A percentile compares a stretch with the other conserved stretches of the same genome.
phyloP scores from a whole-genome alignment of 495 filamentous ascomycete species.

The Parathielavia appendiculata region DNA sequence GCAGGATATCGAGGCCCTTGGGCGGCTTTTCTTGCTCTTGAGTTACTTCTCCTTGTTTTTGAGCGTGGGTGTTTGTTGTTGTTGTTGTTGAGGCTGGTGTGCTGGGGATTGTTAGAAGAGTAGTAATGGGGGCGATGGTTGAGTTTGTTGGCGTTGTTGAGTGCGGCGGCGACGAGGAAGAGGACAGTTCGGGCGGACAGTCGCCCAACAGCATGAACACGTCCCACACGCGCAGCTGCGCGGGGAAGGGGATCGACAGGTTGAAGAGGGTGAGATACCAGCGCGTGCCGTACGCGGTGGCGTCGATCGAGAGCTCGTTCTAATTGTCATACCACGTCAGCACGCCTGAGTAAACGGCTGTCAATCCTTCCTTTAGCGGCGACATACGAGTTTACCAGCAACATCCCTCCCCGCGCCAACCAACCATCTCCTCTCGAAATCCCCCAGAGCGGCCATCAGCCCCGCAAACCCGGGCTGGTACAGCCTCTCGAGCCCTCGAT shows the following conservation, averaged over 20 bases:
- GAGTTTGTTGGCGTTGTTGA: no score
- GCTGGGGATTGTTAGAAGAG: background rate
- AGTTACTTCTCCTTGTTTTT: background rate
- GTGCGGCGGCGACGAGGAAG: background rate
- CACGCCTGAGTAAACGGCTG: no score
- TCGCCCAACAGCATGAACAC: constrained; percentile 97
- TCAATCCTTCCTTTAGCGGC: no score
- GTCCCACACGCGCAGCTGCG: constrained; percentile 98
- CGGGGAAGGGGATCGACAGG: constrained; percentile 90
- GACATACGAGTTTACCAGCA: constrained; percentile 67
- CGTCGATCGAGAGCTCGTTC: constrained; percentile 73
- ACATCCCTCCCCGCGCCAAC: constrained; percentile 64
- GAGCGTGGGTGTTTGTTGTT: background rate
- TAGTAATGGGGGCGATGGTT: constrained; percentile 15
- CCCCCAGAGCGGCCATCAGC: constrained; percentile 78
- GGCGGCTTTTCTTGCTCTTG: constrained; percentile 17
- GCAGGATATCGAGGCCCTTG: constrained; percentile 75
- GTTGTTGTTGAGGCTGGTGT: background rate
- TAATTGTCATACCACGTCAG: constrained; percentile 31
- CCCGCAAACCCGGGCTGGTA: constrained; percentile 82
- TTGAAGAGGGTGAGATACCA: constrained; percentile 99
- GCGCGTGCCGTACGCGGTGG: constrained; percentile 88
- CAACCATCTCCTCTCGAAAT: constrained; percentile 86
- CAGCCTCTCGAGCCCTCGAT: constrained; percentile 77
- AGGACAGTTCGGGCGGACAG: constrained; percentile 26